Conservation (phyloP, 1,284 basidiomycete genomes). For the Tausonia pullulans region DNA sequence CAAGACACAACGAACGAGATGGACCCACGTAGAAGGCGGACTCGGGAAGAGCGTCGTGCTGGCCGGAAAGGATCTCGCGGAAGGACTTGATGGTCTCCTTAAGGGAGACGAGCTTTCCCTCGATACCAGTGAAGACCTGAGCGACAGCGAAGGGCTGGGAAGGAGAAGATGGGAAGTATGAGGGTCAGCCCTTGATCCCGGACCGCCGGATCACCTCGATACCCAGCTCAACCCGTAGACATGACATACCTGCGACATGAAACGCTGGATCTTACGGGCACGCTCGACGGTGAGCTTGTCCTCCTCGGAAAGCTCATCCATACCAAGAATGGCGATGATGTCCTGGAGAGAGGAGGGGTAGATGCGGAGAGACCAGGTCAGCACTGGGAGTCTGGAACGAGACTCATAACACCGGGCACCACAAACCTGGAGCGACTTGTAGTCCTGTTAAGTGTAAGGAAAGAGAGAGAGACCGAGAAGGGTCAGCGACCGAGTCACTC, state of each 20-base stretch:
- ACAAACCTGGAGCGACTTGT: conserved; percentile 57
- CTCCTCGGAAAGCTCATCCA: conserved; percentile 99
- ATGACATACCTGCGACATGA: conserved; percentile 46
- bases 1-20: conserved; percentile 29
- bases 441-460: conserved; percentile 43
- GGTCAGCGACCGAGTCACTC: no score
- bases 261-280: conserved; percentile 46
- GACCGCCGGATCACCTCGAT: no score
- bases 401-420: no score
- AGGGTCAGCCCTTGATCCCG: not conserved
- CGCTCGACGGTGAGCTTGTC: conserved; percentile 90
- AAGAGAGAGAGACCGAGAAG: no score
- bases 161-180: not conserved
- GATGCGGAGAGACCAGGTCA: no score
- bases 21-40: conserved; percentile 62
- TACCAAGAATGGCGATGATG: conserved; percentile 64
- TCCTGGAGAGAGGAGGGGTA: conserved; percentile 50
- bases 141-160: conserved; percentile 99
- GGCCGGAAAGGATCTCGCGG: conserved; percentile 87
- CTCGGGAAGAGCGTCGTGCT: conserved; percentile 82
- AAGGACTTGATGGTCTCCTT: conserved; percentile 89
- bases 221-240: no score
- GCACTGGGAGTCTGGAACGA: no score
- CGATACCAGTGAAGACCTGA: conserved; percentile 98
- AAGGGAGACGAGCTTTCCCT: conserved; percentile 86